Evolutionary conservation across 306 rosid species (phyloP), one percentile per base, ranked within the genome.

Genomic region (Leucaena leucocephala): DNA sequence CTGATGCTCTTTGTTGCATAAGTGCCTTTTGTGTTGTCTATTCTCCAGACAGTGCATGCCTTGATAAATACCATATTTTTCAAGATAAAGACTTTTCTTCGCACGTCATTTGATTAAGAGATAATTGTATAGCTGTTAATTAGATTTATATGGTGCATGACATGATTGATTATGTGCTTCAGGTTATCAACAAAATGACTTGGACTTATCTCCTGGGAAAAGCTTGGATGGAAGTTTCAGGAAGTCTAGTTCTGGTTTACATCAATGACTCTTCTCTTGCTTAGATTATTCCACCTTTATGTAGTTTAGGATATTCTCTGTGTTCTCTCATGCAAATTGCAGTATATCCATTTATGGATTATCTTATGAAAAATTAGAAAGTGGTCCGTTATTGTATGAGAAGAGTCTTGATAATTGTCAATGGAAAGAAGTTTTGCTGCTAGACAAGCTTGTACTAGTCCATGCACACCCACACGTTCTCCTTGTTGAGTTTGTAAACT

Each of bases 211-310:
- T 80, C 90, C 94, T n/a, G 93, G 86, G 54, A 90, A 74, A 78
- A 88, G 96, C 85, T 79, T 85, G 68, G 91, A 89, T 84, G 94
- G 92, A 77, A 94, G 98, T 86, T 92, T 92, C 87, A 74, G 94
- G 84, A 92, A 85, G 87, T 84, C 97, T 45, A 84, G 83, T 80
- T 90, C 96, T 61, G 90, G 97, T 92, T 76, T 65, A 91, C 80
- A 69, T 58, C 73, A 15, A 38, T 63, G 0, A 21, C 36, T 44
- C 79, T 80, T 74, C 57, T 72, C 74, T 58, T 75, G 68, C 64
- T 76, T 73, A 55, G 5, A 44, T 83, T 52, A 55, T 55, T 10
- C 52, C 69, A 38, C 69, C 19, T 27, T 2, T 2, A 84, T 38
- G 3, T 3, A 82, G 63, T 22, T n/a, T 52, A 42, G 39, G 27